Conservation (phyloP, 768 basidiomycete genomes). For the Naematelia encephala region DNA sequence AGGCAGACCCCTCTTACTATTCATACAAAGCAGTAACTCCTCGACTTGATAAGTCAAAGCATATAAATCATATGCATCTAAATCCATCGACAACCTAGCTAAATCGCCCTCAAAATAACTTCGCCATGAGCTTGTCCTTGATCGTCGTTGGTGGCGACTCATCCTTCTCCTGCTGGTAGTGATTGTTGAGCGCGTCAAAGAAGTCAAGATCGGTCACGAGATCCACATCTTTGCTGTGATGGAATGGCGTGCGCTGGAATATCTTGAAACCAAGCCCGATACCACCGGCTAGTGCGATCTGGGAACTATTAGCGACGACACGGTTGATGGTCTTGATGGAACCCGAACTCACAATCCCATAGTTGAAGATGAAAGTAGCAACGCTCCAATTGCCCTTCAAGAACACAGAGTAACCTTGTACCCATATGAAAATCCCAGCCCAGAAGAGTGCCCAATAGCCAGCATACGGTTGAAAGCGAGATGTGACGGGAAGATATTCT, state of each 20-base stretch:
- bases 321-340: no score
- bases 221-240: constrained; percentile 20
- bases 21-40: no score
- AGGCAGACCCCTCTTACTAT: no score
- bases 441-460: neutral
- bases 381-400: constrained; percentile 18
- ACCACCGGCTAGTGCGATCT: no score
- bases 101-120: no score
- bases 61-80: no score
- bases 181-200: constrained; percentile 17
- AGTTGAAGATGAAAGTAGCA: constrained; percentile 12
- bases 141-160: constrained; percentile 11
- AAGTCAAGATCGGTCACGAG: constrained; percentile 20
- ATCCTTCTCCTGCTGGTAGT: constrained; percentile 22
- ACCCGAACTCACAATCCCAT: neutral
- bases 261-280: constrained; percentile 28
- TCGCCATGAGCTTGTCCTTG: constrained; percentile 26
- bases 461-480: constrained; percentile 23
- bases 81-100: no score
- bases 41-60: no score
- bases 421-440: constrained; percentile 3
- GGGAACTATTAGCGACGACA: no score
- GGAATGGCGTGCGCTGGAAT: constrained; percentile 17
- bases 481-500: no score
- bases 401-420: constrained; percentile 21